Evolutionary conservation across 2,329 filamentous ascomycete genomes (phyloP), one percentile per base, ranked within the genome.

Genomic region (Calonectria crousiana): DNA sequence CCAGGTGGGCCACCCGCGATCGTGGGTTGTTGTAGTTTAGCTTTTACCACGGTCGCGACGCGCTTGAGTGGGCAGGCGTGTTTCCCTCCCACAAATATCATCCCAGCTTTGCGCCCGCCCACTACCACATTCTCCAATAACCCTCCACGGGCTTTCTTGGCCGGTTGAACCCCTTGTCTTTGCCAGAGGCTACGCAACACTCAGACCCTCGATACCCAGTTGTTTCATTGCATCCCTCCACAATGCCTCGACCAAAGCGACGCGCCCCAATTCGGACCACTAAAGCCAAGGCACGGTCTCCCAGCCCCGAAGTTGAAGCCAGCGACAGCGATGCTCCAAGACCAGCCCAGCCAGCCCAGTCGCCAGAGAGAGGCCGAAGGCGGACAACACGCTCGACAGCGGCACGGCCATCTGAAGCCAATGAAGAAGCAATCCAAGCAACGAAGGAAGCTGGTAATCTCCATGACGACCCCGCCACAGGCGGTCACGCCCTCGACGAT

Each of bases 381-480:
- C 75, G 81, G 56, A 78, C 75, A 20, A 82, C 80, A 10, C 77
- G 81, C 56, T 75, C 79, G 41, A 76, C 69, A 16, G 80, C 69
- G 23, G 20, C 78, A 26, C 78, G 73, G 2, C 66, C 77, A 11
- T 80, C 73, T 58, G 71, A 76, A 3, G 69, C 75, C 32, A 81
- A 84, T 16, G 74, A 83, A 23, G 78, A 81, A 51, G 77, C 81
- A 13, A 67, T 83, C 36, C 76, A 73, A 16, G 71, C 78, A 6
- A 80, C 83, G 2, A 79, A 75, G n/a, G 76, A 71, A 47, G 81
- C 80, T 58, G 83, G 83, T 58, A 84, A 87, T 75, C 81, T 80
- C 41, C 81, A 80, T 41, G 81, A 85, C 68, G 83, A 85, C 73
- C 80, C 77, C n/a, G 83, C 79, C 23, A 78, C 80, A 20, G 76